Evolutionary conservation across 2,329 filamentous ascomycete genomes (phyloP), one percentile per base, ranked within the genome.

Genomic region (Alternaria rosae): DNA sequence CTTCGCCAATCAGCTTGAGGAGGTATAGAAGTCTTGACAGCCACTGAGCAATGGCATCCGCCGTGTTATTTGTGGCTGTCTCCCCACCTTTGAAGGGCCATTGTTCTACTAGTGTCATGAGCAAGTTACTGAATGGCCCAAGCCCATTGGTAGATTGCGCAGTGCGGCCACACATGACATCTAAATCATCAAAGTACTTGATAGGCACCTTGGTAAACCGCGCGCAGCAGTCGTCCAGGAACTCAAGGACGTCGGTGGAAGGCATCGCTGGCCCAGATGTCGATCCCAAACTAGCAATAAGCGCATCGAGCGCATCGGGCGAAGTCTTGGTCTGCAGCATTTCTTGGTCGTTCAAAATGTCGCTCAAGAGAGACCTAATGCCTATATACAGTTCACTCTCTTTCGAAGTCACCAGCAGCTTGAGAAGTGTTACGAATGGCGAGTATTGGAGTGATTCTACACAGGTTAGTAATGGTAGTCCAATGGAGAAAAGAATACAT

Each of bases 151-250:
- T 59, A 30, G 70, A 60, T 51, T 53, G 69, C 12, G 64, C 61
- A 15, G 25, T 54, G 4, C 66, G 63, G 9, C 81, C 69, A 44
- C 56, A 80, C 76, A 61, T 79, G 68, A 87, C 84, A 56, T 89
- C 85, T 25, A 92, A 78, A 72, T 88, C 82, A 63, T 95, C 91
- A 26, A 95, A 88, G 72, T 97, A 94, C 74, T 93, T 96, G 72
- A 96, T 90, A 0, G 93, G 91, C 23, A 90, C 90, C 59, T 86
- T 89, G 15, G 89, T 89, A 68, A 92, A 92, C 23, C 94, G 88
- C 28, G 88, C 88, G 54, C 92, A 84, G 77, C 92, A 96, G 65
- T 96, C 93, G 73, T 97, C 94, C 25, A 97, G 77, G 73, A 95
- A 96, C 0, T 83, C 78, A 80, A 91, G 91, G 1, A 93, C 74